Conservation (phyloP, 805 yeast genomes). For the Candida ponderosae region DNA sequence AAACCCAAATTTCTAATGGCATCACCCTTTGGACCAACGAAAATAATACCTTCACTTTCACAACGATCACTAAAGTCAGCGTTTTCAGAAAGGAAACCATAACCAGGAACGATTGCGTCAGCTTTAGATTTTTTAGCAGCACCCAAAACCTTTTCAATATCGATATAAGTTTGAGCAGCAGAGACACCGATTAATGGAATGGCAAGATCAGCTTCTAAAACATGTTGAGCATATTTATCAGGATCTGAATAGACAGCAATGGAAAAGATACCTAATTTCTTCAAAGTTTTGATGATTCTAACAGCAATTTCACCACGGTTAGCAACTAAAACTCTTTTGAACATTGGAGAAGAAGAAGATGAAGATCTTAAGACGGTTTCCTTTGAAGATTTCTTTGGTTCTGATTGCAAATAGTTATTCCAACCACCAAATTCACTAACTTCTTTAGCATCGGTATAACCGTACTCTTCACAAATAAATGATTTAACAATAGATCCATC, state of each 20-base stretch:
- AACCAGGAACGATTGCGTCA: slow-evolving; percentile 97
- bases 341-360: slow-evolving; percentile 42
- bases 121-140: slow-evolving; percentile 83
- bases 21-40: slow-evolving; percentile 95
- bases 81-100: slow-evolving; percentile 93
- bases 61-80: slow-evolving; percentile 93
- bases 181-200: slow-evolving; percentile 72
- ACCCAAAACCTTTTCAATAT: slow-evolving; percentile 72
- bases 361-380: slow-evolving; percentile 21
- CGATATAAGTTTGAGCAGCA: slow-evolving; percentile 87
- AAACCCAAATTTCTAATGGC: slow-evolving; percentile 87
- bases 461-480: slow-evolving; percentile 88
- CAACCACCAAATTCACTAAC: slow-evolving; percentile 89
- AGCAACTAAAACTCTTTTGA: slow-evolving; percentile 83
- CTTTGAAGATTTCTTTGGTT: slow-evolving; percentile 5
- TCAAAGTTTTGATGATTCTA: slow-evolving; percentile 81
- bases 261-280: slow-evolving; percentile 67
- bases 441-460: slow-evolving; percentile 67
- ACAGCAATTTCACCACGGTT: slow-evolving; percentile 98
- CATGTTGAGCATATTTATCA: slow-evolving; percentile 86
- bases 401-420: slow-evolving; percentile 48
- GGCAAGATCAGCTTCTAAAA: slow-evolving; percentile 71
- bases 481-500: slow-evolving; percentile 85
- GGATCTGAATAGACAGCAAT: slow-evolving; percentile 89
- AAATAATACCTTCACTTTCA: slow-evolving; percentile 72